These are phyloP conservation scores for Umbilicus rupestris DNA, from an alignment of 164 flowering plant genomes.

Conservation along the genomic window DNA sequence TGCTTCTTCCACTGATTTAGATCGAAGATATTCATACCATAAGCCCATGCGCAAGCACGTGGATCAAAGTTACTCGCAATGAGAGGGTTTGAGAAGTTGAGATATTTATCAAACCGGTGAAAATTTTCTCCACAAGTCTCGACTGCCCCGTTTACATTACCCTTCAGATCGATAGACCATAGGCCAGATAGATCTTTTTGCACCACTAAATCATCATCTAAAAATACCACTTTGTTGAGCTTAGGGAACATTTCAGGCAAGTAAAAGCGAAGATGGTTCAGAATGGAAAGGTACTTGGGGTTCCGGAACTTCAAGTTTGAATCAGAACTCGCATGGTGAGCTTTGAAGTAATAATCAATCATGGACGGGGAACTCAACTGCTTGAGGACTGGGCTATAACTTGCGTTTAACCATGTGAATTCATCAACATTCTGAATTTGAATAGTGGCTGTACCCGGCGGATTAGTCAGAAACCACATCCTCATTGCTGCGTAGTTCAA, in stretches of 20 bases:
- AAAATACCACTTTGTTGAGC: conserved; percentile 9
- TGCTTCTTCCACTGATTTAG: conserved; percentile 4
- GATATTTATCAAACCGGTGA: conserved; percentile 7
- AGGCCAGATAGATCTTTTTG: conserved; percentile 8
- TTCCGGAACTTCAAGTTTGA: conserved; percentile 7
- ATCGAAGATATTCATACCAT: conserved; percentile 3
- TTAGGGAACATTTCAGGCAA: conserved; percentile 10
- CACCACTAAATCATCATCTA: conserved; percentile 11
- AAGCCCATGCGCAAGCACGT: conserved; percentile 7
- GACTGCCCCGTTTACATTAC: conserved; percentile 2
- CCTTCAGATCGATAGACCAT: conserved; percentile 5
- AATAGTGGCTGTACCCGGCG: conserved; percentile 8
- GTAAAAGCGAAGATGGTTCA: conserved; percentile 11
- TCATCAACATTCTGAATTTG: conserved; percentile 9
- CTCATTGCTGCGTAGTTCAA: conserved; percentile 9
- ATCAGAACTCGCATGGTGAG: conserved; percentile 8
- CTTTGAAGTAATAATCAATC: conserved; percentile 12
- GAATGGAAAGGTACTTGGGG: conserved; percentile 9
- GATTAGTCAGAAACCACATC: conserved; percentile 11
- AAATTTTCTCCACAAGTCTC: conserved; percentile 4
- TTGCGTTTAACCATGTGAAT: conserved; percentile 9
- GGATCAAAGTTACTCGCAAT: conserved; percentile 1
- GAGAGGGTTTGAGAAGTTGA: conserved; percentile 7
- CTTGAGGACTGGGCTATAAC: conserved; percentile 10
- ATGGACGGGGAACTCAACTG: conserved; percentile 9